Base-by-base conservation (phyloP, 2,329 filamentous ascomycete genomes). In the Claviceps purpurea region DNA sequence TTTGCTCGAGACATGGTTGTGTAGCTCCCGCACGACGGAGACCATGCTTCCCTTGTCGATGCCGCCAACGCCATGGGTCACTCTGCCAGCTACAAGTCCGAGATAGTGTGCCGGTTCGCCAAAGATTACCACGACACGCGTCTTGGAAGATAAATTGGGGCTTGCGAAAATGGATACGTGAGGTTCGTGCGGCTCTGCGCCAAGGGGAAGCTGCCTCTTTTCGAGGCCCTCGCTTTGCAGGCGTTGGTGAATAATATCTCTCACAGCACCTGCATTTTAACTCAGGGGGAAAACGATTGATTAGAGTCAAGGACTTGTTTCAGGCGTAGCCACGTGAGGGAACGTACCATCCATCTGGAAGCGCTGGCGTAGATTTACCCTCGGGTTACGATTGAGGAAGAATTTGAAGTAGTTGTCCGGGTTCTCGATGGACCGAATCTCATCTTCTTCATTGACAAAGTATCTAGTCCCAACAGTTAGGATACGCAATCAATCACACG, bases 311-410 rank as follows among this genome's bases (percentile, higher is more conserved):
- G 10, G 1, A 34, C 10, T 34, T 34, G 30, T 34, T 34, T 11
- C 11, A 4, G 11, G 10, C 10, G 30, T 11, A 34, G 30, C 10
- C 10, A 34, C 30, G 10, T 34, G 30, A 34, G 30, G 10, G 4
- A 10, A 34, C 41, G 58, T 64, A 87, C 88, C 69, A 60, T 94
- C 84, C 67, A 95, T 81, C 41, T 82, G 74, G 57, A 85, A 85
- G 18, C 84, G 77, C 60, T 89, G 87, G 20, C 84, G 73, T 42
- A 84, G 77, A 64, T 95, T 95, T 68, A 84, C 76, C 40, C 89
- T 82, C n/a, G 78, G 72, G 65, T 89, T 89, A 59, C 79, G 82
- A 63, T 78, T 84, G 50, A 86, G 67, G 64, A 81, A 84, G 73
- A 77, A 95, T 58, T 87, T 78, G 72, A 88, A 95, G 62, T 82